phyloP scores from a whole-genome alignment of 257 asterid species.

The Voacanga thouarsii region DNA sequence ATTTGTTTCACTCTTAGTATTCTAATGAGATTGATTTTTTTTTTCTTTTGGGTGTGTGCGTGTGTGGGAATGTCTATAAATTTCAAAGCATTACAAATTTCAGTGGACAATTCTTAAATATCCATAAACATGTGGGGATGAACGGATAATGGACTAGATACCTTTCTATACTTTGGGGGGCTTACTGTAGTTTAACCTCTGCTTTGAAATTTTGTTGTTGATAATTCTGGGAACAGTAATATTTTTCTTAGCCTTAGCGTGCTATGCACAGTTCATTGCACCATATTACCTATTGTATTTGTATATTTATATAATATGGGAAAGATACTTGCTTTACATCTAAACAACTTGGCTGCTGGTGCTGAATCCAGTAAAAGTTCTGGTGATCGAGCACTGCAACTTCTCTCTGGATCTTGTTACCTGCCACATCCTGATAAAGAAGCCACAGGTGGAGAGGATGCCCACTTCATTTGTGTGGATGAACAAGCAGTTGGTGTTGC shows the following conservation, averaged over 20 bases:
- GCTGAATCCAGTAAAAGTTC: conserved; percentile 26
- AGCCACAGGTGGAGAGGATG: conserved; percentile 93
- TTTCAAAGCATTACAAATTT: background rate
- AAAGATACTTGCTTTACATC: background rate
- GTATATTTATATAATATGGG: background rate
- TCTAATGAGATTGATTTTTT: background rate
- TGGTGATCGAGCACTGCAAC: conserved; percentile 37
- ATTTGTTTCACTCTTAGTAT: background rate
- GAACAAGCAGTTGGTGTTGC: conserved; percentile 84
- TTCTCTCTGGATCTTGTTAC: conserved; percentile 70
- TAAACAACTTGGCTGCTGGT: background rate
- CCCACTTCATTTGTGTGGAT: conserved; percentile 70
- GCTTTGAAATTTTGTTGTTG: background rate
- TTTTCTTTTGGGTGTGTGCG: background rate
- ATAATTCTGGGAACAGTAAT: background rate
- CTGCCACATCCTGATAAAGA: conserved; percentile 85
- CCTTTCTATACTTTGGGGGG: background rate
- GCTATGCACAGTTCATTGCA: background rate
- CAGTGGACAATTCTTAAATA: background rate
- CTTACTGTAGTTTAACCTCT: background rate
- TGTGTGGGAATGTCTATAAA: background rate
- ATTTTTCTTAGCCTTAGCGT: background rate
- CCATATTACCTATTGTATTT: background rate
- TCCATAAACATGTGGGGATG: background rate
- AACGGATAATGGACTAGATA: background rate